A percentile compares a stretch with the other conserved stretches of the same genome.
phyloP scores from a whole-genome alignment of 495 filamentous ascomycete species.

The Evernia prunastri region DNA sequence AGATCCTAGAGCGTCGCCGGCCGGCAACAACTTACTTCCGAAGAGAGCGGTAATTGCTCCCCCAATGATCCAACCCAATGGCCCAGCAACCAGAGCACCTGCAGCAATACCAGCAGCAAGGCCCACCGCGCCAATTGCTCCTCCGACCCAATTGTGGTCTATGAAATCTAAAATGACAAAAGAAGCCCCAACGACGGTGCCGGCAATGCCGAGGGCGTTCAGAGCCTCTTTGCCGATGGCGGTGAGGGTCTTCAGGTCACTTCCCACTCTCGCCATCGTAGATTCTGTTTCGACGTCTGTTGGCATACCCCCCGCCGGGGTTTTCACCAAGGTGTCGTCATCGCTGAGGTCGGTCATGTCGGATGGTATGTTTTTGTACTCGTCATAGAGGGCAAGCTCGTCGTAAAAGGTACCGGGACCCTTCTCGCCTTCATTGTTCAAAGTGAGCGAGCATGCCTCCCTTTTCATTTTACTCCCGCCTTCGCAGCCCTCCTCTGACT shows the following conservation, averaged over 20 bases:
- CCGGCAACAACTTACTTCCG: constrained; percentile 10
- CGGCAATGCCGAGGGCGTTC: not conserved
- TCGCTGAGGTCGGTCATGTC: not conserved
- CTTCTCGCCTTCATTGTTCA: too few relatives aligned
- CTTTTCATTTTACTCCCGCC: too few relatives aligned
- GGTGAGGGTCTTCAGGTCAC: not conserved
- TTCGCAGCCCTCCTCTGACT: too few relatives aligned
- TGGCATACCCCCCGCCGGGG: not conserved
- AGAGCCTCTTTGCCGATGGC: not conserved
- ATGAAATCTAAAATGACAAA: not conserved
- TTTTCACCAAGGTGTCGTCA: not conserved
- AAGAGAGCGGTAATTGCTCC: constrained; percentile 16
- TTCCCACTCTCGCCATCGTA: not conserved
- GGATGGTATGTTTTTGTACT: not conserved
- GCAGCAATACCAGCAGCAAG: constrained; percentile 6
- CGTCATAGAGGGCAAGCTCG: too few relatives aligned
- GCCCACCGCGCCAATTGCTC: constrained; percentile 15
- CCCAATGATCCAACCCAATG: constrained; percentile 18
- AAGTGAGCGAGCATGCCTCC: too few relatives aligned
- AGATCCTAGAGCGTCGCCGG: not conserved
- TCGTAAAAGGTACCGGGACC: too few relatives aligned
- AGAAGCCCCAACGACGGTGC: not conserved
- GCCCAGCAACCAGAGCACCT: constrained; percentile 3
- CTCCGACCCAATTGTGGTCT: not conserved
- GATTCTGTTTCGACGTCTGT: not conserved